Percentiles rank a stretch among this genome's conserved stretches.
These are phyloP conservation scores for Lasiosphaeria miniovina DNA, from an alignment of 495 filamentous ascomycete species.

Conservation along the genomic window DNA sequence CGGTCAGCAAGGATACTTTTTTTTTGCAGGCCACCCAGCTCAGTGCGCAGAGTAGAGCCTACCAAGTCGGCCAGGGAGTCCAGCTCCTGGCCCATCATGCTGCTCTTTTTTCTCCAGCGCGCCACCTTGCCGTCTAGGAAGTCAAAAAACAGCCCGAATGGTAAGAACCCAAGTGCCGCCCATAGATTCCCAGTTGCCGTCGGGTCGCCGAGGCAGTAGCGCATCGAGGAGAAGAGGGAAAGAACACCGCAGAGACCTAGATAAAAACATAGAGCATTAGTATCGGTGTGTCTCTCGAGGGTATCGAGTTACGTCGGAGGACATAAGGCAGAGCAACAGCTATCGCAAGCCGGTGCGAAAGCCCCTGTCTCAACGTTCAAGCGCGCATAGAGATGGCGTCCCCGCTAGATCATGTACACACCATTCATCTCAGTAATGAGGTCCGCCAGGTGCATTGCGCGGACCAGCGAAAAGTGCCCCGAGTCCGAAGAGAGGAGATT, in stretches of 20 bases:
- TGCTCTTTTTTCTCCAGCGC: conserved; percentile 91
- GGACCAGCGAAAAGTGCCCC: conserved; percentile 67
- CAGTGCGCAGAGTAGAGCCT: conserved; percentile 24
- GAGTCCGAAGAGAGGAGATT: conserved; percentile 70
- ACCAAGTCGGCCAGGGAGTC: conserved; percentile 97
- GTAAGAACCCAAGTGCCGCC: conserved; percentile 81
- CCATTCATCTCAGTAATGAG: conserved; percentile 94
- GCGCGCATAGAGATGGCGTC: no score
- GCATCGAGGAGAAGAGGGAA: conserved; percentile 93
- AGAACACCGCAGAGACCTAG: conserved; percentile 79
- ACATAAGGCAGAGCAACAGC: neutral
- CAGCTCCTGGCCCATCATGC: conserved; percentile 95
- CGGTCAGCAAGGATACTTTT: neutral
- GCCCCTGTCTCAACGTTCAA: no score
- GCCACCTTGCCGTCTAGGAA: conserved; percentile 98
- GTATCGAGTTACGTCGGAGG: neutral
- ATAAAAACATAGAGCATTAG: neutral
- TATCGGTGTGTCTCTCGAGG: neutral
- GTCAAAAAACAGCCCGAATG: conserved; percentile 94
- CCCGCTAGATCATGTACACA: conserved; percentile 32
- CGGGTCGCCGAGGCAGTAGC: conserved; percentile 81
- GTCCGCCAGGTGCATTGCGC: conserved; percentile 90
- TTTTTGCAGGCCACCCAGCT: neutral
- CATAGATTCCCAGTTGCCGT: conserved; percentile 64
- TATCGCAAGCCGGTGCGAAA: no score